Conservation (phyloP, 768 basidiomycete genomes). For the Mycena pura region DNA sequence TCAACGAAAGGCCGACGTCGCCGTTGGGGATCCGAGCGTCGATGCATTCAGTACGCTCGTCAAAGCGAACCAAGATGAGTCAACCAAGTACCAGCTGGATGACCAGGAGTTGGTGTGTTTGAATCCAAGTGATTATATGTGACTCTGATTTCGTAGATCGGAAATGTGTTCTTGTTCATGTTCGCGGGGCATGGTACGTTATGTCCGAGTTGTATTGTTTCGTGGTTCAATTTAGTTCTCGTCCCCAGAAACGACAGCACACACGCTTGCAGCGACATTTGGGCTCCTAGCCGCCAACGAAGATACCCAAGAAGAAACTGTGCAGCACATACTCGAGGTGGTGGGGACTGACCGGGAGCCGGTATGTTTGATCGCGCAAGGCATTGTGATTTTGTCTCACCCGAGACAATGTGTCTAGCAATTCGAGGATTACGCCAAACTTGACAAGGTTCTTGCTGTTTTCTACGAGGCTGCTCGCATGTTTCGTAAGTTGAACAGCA, state of each 20-base stretch:
- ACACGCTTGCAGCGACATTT: constrained; percentile 53
- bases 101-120: constrained; percentile 47
- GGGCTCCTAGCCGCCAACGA: constrained; percentile 52
- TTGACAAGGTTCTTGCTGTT: constrained; percentile 35
- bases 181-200: constrained; percentile 63
- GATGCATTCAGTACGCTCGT: constrained; percentile 54
- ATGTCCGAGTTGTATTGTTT: not conserved
- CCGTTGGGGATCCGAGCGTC: constrained; percentile 17
- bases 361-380: constrained; percentile 28
- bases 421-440: constrained; percentile 26
- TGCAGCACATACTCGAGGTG: constrained; percentile 50
- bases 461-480: constrained; percentile 40
- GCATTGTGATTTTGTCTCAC: not conserved
- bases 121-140: not conserved
- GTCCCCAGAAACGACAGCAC: constrained; percentile 64
- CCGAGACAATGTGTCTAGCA: constrained; percentile 16
- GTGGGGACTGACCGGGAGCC: constrained; percentile 44
- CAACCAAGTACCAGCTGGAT: constrained; percentile 44
- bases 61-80: constrained; percentile 55
- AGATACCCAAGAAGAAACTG: constrained; percentile 55
- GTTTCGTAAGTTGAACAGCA: constrained; percentile 31
- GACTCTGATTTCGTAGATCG: constrained; percentile 43
- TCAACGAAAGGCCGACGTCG: constrained; percentile 42
- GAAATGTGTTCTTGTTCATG: constrained; percentile 58
- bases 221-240: not conserved